Conservation (phyloP, 805 yeast genomes). For the Diddensiella santjacobensis region DNA sequence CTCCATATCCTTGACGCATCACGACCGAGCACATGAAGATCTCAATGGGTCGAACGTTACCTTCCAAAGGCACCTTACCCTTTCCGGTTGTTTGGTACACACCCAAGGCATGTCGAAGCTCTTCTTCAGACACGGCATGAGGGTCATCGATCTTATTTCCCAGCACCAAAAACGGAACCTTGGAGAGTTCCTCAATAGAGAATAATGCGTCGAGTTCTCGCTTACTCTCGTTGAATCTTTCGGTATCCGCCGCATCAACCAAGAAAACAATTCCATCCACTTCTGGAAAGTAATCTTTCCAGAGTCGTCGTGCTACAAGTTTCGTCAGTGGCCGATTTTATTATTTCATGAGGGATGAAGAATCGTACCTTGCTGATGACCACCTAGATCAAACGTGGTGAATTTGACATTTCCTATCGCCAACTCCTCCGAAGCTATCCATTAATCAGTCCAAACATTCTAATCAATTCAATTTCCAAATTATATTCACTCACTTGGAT, state of each 20-base stretch:
- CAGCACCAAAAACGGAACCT: slow-evolving; percentile 87
- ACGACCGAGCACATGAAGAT: slow-evolving; percentile 97
- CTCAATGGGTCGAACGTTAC: slow-evolving; percentile 85
- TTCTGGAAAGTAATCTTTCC: slow-evolving; percentile 99
- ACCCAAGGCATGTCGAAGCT: slow-evolving; percentile 85
- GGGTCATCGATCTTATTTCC: slow-evolving; percentile 97
- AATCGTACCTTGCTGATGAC: slow-evolving; percentile 67
- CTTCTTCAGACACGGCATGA: slow-evolving; percentile 91
- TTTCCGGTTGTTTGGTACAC: slow-evolving; percentile 88
- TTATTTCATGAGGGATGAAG: neutral
- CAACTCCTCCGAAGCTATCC: slow-evolving; percentile 83
- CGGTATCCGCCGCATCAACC: slow-evolving; percentile 96
- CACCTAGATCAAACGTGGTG: slow-evolving; percentile 98
- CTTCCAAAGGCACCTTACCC: slow-evolving; percentile 63
- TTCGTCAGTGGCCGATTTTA: neutral
- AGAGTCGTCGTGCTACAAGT: slow-evolving; percentile 79
- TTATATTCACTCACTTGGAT: slow-evolving; percentile 48
- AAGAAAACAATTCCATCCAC: slow-evolving; percentile 95
- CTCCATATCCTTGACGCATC: slow-evolving; percentile 98
- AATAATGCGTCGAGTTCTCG: slow-evolving; percentile 92
- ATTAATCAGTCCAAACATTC: no score
- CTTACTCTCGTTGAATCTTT: slow-evolving; percentile 90
- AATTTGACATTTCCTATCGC: slow-evolving; percentile 95
- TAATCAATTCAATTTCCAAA: neutral
- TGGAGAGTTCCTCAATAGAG: slow-evolving; percentile 83